Evolutionary conservation across 108 stramenopile genomes (phyloP), one percentile per base, ranked within the genome.

Genomic region (Pseudonitzschia multistriata): DNA sequence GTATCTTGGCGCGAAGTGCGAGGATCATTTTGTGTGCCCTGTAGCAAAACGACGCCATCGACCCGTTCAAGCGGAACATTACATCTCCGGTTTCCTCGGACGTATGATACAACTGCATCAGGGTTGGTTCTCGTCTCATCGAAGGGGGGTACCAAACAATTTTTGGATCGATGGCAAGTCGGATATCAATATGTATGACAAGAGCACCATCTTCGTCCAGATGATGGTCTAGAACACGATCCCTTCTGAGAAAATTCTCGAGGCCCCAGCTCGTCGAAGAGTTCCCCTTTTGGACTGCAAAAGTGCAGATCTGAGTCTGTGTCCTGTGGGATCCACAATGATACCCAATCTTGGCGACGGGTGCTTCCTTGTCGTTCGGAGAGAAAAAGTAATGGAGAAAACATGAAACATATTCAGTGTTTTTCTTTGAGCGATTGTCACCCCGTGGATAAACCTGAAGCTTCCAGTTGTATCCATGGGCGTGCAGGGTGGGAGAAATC

Each of bases 351-450:
- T 59, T 30, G 0, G 57, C 57, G 2, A 36, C 25, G 31, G 57
- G 57, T 30, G 11, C 57, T n/a, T 59, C 10, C n/a, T 29, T 25
- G 29, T 59, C 57, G 5, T 33, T 59, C 33, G 57, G 57, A 10
- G 57, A 59, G 10, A 33, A 25, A 64, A 47, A 45, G 40, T 45
- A 64, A 45, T 64, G 42, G 40, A 64, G 63, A 45, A 64, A 64
- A 64, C 39, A 45, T 0, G 63, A 64, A 35, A 64, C 10, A 5
- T 64, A 36, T 39, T 64, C 63, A 0, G 36, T 5, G 21, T 25
- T 27, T 64, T 0, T 25, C 5, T 28, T 21, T 1, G 63, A 64
- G 24, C 40, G 39, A 47, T 40, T 7, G 22, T 64, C 40, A 10
- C 63, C 63, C 2, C 40, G 10, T 4, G 63, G 63, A 64, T 64